Evolutionary conservation across 345 rosid genomes (phyloP).

Genomic region (Lenwebbia sp.): DNA sequence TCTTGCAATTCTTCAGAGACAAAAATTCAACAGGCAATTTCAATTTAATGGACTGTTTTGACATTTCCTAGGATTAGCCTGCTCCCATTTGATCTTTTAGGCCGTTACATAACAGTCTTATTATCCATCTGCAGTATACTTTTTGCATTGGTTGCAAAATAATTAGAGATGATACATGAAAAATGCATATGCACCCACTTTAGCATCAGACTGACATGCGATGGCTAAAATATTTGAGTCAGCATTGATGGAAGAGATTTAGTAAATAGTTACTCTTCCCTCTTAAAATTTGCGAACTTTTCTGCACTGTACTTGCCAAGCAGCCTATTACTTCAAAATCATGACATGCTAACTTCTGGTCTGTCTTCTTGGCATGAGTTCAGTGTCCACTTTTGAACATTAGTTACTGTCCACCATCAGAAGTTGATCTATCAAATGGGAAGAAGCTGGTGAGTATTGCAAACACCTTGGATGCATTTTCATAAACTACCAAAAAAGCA

Average conservation of each 20-base stretch:
- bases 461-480: background rate
- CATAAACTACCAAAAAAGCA: background rate
- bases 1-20: slow-evolving; percentile 2
- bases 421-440: slow-evolving; percentile 41
- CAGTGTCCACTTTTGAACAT: slow-evolving; percentile 96
- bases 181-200: background rate
- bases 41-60: slow-evolving; percentile 32
- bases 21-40: background rate
- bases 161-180: background rate
- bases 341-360: background rate
- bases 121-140: background rate
- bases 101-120: background rate
- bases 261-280: background rate
- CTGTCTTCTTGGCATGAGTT: background rate
- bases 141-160: background rate
- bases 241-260: background rate
- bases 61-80: background rate
- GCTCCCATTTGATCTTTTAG: background rate
- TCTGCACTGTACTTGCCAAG: background rate
- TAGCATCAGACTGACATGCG: background rate
- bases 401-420: slow-evolving; percentile 86
- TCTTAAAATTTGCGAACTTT: background rate
- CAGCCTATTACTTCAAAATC: background rate
- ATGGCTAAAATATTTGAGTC: background rate
- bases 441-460: slow-evolving; percentile 45